Base-by-base conservation (phyloP, 441 rosid species). In the Brassica hybrid region DNA sequence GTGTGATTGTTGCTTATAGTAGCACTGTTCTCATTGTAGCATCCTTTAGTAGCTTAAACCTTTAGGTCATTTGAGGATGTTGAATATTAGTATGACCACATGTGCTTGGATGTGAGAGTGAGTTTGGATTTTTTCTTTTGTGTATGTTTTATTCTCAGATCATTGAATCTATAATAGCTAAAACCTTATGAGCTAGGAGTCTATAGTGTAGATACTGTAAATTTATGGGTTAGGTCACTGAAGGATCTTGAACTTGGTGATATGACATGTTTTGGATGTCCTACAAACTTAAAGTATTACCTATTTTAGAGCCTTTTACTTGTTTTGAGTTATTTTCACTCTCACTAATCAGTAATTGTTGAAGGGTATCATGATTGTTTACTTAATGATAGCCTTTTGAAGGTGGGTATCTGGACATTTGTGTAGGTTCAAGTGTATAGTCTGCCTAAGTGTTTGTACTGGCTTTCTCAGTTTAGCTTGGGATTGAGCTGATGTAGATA, bases 1-100 rank as follows among this genome's bases (percentile, higher is more conserved):
- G 38, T 32, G 11, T 64, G 30, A 18, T 45, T 72, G 9, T 67
- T 70, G 25, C 25, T 52, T 66, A 5, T 61, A 12, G 65, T 69
- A 64, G 21, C 52, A 3, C n/a, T 58, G 14, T 5, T 59, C 34
- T 23, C 67, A 27, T 68, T 61, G 23, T 34, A 38, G 10, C 6
- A 7, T 48, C 0, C 52, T 8, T 9, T 48, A 12, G 14, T 45
- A 48, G 54, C 14, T 43, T 12, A 12, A 41, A 36, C 3, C 45
- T 38, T 38, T 43, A 4, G 14, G 50, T 43, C 50, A 11, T 43
- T 43, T 43, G 50, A 43, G 50, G 50, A 43, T 43, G 6, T 43
- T 43, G 16, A 45, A 45, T 13, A 0, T 45, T 3, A 45, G 16
- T 45, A 13, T 45, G 52, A 45, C 16, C 52, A 45, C 52, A 5